Percentiles rank a stretch among this genome's conserved stretches.
These are phyloP conservation scores for Ceratocystis cubensis DNA, from an alignment of 2,329 filamentous ascomycete species.

Conservation along the genomic window DNA sequence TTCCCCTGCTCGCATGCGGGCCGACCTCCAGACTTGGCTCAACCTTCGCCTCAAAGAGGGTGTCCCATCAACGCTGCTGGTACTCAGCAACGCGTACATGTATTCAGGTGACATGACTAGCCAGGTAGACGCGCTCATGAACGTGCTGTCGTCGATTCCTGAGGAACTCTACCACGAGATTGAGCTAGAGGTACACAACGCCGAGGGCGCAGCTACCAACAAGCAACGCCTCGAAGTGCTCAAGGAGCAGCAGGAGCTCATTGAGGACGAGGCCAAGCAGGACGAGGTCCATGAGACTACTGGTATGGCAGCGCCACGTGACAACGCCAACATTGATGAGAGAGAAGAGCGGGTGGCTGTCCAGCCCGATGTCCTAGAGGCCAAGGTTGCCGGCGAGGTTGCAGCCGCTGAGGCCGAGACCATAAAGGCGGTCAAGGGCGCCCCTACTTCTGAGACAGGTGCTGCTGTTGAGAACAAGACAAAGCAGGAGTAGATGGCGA, in stretches of 20 bases:
- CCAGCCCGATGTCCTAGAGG: conserved; percentile 40
- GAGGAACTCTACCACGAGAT: conserved; percentile 99
- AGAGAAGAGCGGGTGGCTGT: conserved; percentile 59
- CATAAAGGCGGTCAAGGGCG: conserved; percentile 17
- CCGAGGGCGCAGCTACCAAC: conserved; percentile 94
- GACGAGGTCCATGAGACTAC: conserved; percentile 66
- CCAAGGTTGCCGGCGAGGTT: conserved; percentile 37
- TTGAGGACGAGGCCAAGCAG: conserved; percentile 93
- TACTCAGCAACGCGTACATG: conserved; percentile 95
- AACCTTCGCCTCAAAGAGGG: conserved; percentile 86
- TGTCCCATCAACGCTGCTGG: conserved; percentile 89
- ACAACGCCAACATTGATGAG: conserved; percentile 88
- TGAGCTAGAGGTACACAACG: conserved; percentile 92
- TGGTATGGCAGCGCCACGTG: conserved; percentile 63
- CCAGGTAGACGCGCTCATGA: conserved; percentile 85
- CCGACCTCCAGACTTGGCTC: conserved; percentile 87
- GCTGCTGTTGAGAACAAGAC: conserved; percentile 24
- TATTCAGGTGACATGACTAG: conserved; percentile 84
- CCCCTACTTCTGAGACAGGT: background rate
- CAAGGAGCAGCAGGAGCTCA: conserved; percentile 96
- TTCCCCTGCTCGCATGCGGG: conserved; percentile 73
- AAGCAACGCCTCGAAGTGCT: conserved; percentile 97
- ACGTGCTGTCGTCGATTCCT: conserved; percentile 85
- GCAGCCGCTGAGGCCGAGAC: conserved; percentile 18
- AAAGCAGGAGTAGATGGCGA: conserved; percentile 25